These are phyloP conservation scores for Mortierella alpina DNA, from an alignment of 192 early-diverging fungal species.

Conservation along the genomic window DNA sequence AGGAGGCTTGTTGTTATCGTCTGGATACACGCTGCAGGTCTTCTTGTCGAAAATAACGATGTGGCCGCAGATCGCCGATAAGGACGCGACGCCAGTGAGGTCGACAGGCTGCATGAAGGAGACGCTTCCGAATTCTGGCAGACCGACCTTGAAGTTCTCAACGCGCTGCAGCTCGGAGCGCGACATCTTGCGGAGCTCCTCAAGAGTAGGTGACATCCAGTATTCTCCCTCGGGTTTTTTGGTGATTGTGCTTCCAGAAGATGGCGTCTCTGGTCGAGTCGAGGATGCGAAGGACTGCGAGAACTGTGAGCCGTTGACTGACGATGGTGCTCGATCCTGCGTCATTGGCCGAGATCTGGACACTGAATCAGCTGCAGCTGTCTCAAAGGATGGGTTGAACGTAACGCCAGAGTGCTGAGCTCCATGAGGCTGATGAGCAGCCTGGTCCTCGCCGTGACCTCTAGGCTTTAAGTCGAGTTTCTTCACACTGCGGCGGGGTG, in stretches of 20 bases:
- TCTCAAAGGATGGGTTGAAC: slow-evolving; percentile 53
- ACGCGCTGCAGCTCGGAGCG: slow-evolving; percentile 77
- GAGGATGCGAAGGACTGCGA: background rate
- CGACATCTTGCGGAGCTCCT: slow-evolving; percentile 75
- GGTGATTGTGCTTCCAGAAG: background rate
- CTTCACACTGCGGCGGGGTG: slow-evolving; percentile 78
- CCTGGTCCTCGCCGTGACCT: slow-evolving; percentile 6
- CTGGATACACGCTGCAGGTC: slow-evolving; percentile 84
- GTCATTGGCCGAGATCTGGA: slow-evolving; percentile 1
- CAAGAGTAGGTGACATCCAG: slow-evolving; percentile 79
- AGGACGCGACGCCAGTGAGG: slow-evolving; percentile 67
- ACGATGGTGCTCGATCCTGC: background rate
- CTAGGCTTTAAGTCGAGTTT: slow-evolving; percentile 70
- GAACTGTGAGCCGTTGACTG: background rate
- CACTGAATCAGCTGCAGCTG: slow-evolving; percentile 30
- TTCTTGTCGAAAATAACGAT: slow-evolving; percentile 82
- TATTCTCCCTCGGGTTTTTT: slow-evolving; percentile 66
- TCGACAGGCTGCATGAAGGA: slow-evolving; percentile 86
- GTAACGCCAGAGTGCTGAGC: slow-evolving; percentile 14
- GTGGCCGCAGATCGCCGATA: slow-evolving; percentile 77
- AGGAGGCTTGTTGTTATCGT: slow-evolving; percentile 80
- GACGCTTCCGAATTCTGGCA: slow-evolving; percentile 78
- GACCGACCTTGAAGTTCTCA: slow-evolving; percentile 78
- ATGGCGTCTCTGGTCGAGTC: background rate
- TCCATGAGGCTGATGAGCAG: slow-evolving; percentile 10